Percentiles rank a stretch among this genome's conserved stretches.
Evolutionary conservation across 2,329 filamentous ascomycete species (phyloP).

Genomic region (Salinomyces thailandicus): DNA sequence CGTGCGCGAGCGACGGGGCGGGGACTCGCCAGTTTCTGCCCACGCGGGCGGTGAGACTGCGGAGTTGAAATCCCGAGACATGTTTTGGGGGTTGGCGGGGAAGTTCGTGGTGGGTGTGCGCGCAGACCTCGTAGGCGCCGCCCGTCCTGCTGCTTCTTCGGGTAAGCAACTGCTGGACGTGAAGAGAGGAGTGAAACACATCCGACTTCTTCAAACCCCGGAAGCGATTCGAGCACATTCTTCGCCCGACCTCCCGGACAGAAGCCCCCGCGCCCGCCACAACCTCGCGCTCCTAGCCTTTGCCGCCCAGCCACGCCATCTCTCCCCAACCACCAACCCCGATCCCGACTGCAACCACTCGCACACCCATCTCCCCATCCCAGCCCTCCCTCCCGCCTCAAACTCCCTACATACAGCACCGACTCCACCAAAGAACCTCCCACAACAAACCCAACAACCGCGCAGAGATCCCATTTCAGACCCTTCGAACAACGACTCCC

Average conservation of each 20-base stretch:
- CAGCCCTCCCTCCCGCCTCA: no score
- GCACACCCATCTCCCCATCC: no score
- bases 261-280: no score
- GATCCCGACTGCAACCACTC: no score
- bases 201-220: background rate
- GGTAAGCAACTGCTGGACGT: background rate
- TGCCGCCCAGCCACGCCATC: no score
- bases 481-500: no score
- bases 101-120: slow-evolving; percentile 17
- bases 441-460: no score
- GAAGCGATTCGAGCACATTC: background rate
- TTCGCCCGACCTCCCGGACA: background rate
- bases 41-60: background rate
- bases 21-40: background rate
- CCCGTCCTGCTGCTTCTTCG: background rate
- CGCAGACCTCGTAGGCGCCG: background rate
- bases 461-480: no score
- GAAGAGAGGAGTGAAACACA: background rate
- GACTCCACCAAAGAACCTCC: no score
- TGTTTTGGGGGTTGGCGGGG: slow-evolving; percentile 14
- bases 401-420: no score
- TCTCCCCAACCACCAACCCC: no score
- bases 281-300: background rate
- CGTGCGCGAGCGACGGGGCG: background rate
- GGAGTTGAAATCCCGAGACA: background rate